These are phyloP conservation scores for Mrakia hoshinonis DNA, from an alignment of 768 basidiomycete species.

Conservation along the genomic window DNA sequence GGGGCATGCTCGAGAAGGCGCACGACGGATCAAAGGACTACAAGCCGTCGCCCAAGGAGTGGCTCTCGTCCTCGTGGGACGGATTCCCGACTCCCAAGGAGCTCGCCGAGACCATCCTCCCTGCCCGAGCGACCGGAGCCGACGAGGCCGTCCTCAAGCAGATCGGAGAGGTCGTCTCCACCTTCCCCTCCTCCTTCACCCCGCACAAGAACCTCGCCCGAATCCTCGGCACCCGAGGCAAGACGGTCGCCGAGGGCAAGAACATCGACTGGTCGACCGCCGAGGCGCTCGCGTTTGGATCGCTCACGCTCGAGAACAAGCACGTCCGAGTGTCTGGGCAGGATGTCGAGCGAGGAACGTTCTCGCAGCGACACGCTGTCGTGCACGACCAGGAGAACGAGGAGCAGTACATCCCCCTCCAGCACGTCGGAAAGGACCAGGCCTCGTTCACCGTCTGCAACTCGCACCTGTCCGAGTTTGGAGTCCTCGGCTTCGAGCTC, in stretches of 20 bases:
- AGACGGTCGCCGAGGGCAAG: slow-evolving; percentile 78
- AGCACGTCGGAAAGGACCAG: slow-evolving; percentile 76
- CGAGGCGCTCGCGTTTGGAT: slow-evolving; percentile 91
- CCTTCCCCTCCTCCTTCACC: slow-evolving; percentile 72
- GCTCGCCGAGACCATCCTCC: slow-evolving; percentile 82
- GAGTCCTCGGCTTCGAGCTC: slow-evolving; percentile 90
- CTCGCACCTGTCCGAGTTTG: slow-evolving; percentile 92
- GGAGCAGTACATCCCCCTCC: slow-evolving; percentile 77
- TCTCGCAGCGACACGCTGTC: slow-evolving; percentile 95
- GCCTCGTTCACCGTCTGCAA: slow-evolving; percentile 93
- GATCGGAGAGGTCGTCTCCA: slow-evolving; percentile 78
- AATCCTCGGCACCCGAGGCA: slow-evolving; percentile 77
- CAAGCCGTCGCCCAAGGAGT: slow-evolving; percentile 86
- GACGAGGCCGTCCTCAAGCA: slow-evolving; percentile 66
- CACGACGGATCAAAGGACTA: slow-evolving; percentile 92
- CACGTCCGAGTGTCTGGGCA: slow-evolving; percentile 95
- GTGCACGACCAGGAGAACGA: slow-evolving; percentile 93
- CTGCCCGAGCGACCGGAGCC: slow-evolving; percentile 78
- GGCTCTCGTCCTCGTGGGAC: slow-evolving; percentile 96
- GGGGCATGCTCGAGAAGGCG: slow-evolving; percentile 96
- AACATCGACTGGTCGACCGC: slow-evolving; percentile 98
- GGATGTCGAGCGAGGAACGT: slow-evolving; percentile 97
- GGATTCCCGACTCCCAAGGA: slow-evolving; percentile 97
- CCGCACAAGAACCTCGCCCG: slow-evolving; percentile 89
- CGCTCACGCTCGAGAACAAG: slow-evolving; percentile 82